Evolutionary conservation across 257 asterid genomes (phyloP), one percentile per base, ranked within the genome.

Genomic region (Osmanthus fragrans): DNA sequence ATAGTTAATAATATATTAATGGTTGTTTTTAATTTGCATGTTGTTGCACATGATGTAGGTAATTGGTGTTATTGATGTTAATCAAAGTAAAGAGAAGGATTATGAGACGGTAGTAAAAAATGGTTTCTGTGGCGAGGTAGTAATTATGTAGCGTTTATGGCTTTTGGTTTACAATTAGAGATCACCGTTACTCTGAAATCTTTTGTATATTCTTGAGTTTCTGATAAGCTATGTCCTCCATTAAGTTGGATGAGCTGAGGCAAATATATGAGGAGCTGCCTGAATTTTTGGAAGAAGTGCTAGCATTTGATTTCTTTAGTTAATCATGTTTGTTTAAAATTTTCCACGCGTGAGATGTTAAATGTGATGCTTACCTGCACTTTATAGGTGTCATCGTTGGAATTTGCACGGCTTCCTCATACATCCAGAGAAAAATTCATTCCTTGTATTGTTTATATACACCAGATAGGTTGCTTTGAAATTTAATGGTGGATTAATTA

Each of bases 241-340:
- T 94, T 89, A 88, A 96, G 99, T 86, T 96, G 89, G 99, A 96
- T 74, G 99, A 96, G 85, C 92, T 96, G 85, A 92, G 98, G 86
- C 98, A 96, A 85, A 92, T 96, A 83, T 96, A 93, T 4, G 98
- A 96, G 86, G 98, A 94, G 83, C 82, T 96, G 89, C 98, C 99
- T 25, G 97, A 88, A 80, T 90, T 96, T 85, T 88, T 96, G 82
- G 97, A 93, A 85, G 98, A 96, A 97, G 98, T 96, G 66, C 81
- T 79, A 65, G 72, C 74, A 51, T 75, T 80, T 80, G 69, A 76
- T 73, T 58, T 84, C 79, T 81, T 84, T 54, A 68, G 79, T n/a
- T 76, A 45, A 79, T 71, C 42, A 15, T 42, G 72, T 74, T 81
- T 36, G 79, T 19, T 37, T 82, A 80, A 79, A 66, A 33, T 80